Conservation (phyloP, 2,329 filamentous ascomycete species). For the Penicillium sp. region DNA sequence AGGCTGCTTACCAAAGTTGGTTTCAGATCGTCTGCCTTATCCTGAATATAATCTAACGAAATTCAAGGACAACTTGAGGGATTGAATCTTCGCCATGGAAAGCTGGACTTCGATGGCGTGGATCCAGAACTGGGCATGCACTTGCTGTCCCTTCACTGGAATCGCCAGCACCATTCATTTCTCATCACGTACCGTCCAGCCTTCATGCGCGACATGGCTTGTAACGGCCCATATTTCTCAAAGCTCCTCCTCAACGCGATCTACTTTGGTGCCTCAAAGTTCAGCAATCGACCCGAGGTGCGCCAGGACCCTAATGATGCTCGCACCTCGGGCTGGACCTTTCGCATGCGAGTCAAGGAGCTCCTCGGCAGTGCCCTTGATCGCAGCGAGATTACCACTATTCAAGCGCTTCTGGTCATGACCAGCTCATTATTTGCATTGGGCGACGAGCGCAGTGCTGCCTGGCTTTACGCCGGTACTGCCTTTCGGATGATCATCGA, state of each 20-base stretch:
- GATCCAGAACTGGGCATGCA: conserved; percentile 56
- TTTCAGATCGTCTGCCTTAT: neutral
- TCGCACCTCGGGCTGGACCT: conserved; percentile 53
- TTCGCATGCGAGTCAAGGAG: conserved; percentile 50
- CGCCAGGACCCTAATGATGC: conserved; percentile 50
- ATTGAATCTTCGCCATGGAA: conserved; percentile 48
- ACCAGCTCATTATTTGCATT: conserved; percentile 54
- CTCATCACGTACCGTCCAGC: conserved; percentile 55
- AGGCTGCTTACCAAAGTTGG: conserved; percentile 50
- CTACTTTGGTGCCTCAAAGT: conserved; percentile 50
- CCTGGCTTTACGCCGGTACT: conserved; percentile 56
- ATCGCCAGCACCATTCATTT: conserved; percentile 54
- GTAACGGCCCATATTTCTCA: conserved; percentile 54
- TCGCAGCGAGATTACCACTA: conserved; percentile 56
- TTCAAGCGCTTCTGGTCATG: conserved; percentile 57
- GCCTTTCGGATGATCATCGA: conserved; percentile 58
- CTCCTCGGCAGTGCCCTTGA: conserved; percentile 52
- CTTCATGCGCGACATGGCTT: conserved; percentile 56
- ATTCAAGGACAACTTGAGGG: conserved; percentile 50
- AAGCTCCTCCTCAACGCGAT: conserved; percentile 57
- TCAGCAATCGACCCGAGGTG: conserved; percentile 50
- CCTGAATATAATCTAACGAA: neutral
- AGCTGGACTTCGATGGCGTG: conserved; percentile 59
- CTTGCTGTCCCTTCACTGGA: conserved; percentile 56
- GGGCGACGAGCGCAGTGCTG: conserved; percentile 54